Evolutionary conservation across 2,329 filamentous ascomycete species (phyloP), one percentile per base, ranked within the genome.

Genomic region (Exophiala mesophila): DNA sequence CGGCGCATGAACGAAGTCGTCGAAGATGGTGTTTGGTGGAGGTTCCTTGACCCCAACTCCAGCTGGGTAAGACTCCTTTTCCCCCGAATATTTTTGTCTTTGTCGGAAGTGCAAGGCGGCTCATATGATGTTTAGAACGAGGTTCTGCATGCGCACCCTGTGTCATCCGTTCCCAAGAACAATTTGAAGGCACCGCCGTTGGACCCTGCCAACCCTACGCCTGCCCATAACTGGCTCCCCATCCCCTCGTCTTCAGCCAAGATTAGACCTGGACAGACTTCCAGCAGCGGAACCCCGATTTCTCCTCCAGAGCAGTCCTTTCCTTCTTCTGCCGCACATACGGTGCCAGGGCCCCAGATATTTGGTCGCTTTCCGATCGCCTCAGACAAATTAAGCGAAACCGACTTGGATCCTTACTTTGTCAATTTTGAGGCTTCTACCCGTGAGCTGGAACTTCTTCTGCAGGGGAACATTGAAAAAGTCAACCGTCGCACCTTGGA

Each of bases 1-100:
- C 79, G 89, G 52, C 80, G 81, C 50, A 97, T 97, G 90, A 85
- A 90, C 57, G 83, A 90, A 44, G 82, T 98, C 19, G 77, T 88
- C 39, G 85, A 88, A 47, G 92, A 98, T 59, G 90, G 90, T 2
- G 89, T 98, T 18, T 95, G 89, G 81, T 96, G 90, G 89, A 83
- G 88, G 54, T 98, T 98, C 60, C 74, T 98, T 23, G 92, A 98
- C 62, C 92, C 94, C 8, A 97, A 98, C 62, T 89, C 90, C 17
- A 97, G 92, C 77, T 98, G 92, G 92, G 88, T 95, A 78, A 47
- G 72, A 61, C 18, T n/a, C n/a, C n/a, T n/a, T n/a, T n/a, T n/a
- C n/a, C n/a, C n/a, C n/a, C n/a, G n/a, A n/a, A n/a, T n/a, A n/a
- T n/a, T n/a, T n/a, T n/a, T n/a, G n/a, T n/a, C n/a, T n/a, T n/a